Evolutionary conservation across 176 grass and related monocot genomes (phyloP), one percentile per base, ranked within the genome.

Genomic region (Tillandsia fasciculata): DNA sequence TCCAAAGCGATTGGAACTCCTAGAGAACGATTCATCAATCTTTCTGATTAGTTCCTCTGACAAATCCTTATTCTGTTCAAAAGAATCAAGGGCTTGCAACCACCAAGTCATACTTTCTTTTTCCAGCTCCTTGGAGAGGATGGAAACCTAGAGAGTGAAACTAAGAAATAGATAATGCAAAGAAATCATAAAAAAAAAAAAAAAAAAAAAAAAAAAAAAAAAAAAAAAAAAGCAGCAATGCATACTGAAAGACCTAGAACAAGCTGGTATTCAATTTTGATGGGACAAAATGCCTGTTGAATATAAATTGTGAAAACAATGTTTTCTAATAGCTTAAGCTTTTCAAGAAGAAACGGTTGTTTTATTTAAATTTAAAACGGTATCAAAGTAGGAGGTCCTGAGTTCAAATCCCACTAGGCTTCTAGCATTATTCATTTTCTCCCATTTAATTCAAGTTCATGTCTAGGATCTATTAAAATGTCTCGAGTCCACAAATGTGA

Each of bases 11-110:
- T 85, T 84, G 50, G 83, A 83, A 70, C 78, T 84, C 78, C 87
- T 91, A 72, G 77, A 86, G 80, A 82, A 75, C 70, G 82, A 83
- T 83, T 59, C 77, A 72, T 96, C 86, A 48, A 96, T 87, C 80
- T 90, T 96, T 77, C 82, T 87, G 69, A 89, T 61, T 64, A 96
- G 81, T 68, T 92, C 93, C 9, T 77, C 48, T 2, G 71, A 72
- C 10, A 79, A 87, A 74, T 85, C 86, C 51, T 92, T 96, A 53
- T 80, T 83, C 70, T 78, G 72, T 18, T 89, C 89, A 72, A 87
- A 78, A 75, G 76, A 80, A 64, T 92, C 71, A 74, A 92, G 87
- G n/a, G 89, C 86, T 58, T 87, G 66, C 24, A 92, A 51, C 89
- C 93, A 96, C 93, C 93, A 96, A 71, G 77, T 70, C 53, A 70